Percentiles rank a stretch among this genome's conserved stretches.
These are phyloP conservation scores for Claviceps fusiformis DNA, from an alignment of 2,329 filamentous ascomycete genomes.

Conservation along the genomic window DNA sequence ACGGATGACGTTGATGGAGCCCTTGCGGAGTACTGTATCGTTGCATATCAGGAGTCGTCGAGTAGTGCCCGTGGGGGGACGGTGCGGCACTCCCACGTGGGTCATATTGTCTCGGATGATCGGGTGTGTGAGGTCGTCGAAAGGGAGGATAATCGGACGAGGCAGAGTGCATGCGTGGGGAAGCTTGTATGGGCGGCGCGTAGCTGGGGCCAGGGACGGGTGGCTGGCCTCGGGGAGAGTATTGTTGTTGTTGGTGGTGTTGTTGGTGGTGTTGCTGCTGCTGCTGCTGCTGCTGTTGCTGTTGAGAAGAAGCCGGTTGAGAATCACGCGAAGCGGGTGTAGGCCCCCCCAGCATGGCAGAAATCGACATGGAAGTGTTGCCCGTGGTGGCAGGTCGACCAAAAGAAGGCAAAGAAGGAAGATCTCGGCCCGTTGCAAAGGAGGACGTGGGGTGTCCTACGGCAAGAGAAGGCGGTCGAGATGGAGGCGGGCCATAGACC, in stretches of 20 bases:
- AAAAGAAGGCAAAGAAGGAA: conserved; percentile 37
- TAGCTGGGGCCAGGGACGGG: conserved; percentile 32
- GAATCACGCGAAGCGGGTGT: conserved; percentile 29
- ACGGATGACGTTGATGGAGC: conserved; percentile 37
- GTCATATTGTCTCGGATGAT: conserved; percentile 45
- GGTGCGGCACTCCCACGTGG: conserved; percentile 30
- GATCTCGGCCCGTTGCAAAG: conserved; percentile 36
- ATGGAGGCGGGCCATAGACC: conserved; percentile 31
- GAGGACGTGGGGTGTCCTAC: conserved; percentile 28
- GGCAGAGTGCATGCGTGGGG: conserved; percentile 40
- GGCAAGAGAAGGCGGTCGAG: conserved; percentile 28
- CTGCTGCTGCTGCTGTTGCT: conserved; percentile 17
- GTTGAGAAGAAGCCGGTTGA: conserved; percentile 19
- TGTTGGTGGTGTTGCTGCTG: conserved; percentile 26
- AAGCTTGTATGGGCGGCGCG: conserved; percentile 36
- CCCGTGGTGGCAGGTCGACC: conserved; percentile 30
- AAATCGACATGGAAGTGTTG: conserved; percentile 48
- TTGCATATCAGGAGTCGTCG: conserved; percentile 45
- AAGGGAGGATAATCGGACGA: conserved; percentile 47
- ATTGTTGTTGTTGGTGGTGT: conserved; percentile 28
- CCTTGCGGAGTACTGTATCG: conserved; percentile 46
- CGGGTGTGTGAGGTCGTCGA: conserved; percentile 60
- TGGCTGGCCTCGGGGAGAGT: conserved; percentile 26
- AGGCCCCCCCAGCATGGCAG: conserved; percentile 43
- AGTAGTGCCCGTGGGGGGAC: conserved; percentile 37